Evolutionary conservation across 352 stramenopile species (phyloP).

Genomic region (Globisporangium viniferum): DNA sequence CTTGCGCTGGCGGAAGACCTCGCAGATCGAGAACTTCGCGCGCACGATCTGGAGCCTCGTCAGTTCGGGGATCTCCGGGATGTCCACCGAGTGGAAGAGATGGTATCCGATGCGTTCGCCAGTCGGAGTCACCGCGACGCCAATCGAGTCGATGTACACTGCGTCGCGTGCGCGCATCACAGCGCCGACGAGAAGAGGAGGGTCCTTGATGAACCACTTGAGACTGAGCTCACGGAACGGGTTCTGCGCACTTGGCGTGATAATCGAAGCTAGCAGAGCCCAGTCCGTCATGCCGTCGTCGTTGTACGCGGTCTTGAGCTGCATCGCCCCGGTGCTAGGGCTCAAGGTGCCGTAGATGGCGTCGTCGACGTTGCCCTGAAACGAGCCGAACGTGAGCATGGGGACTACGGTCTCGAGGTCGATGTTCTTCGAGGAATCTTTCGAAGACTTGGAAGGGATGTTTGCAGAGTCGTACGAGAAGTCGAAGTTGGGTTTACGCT

Average conservation of each 20-base stretch:
- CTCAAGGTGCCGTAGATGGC: no score
- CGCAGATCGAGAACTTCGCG: neutral
- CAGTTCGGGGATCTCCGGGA: neutral
- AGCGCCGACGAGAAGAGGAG: neutral
- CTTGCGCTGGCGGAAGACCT: slow-evolving; percentile 2
- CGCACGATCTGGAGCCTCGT: neutral
- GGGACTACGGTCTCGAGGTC: no score
- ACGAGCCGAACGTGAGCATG: no score
- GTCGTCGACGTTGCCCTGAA: no score
- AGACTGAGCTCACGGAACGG: neutral
- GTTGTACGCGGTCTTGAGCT: no score
- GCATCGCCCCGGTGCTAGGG: no score
- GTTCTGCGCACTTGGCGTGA: neutral
- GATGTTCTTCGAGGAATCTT: no score
- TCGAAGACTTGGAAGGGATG: no score
- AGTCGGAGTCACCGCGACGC: neutral
- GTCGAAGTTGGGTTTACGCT: no score
- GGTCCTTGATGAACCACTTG: neutral
- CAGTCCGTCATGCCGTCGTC: no score
- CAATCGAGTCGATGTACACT: neutral
- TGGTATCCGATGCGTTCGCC: slow-evolving; percentile 1
- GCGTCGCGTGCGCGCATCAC: neutral
- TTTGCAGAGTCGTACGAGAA: no score
- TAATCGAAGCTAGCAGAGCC: neutral
- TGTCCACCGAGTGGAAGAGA: slow-evolving; percentile 1